These are phyloP conservation scores for Thyridium curvatum DNA, from an alignment of 2,329 filamentous ascomycete genomes.

Conservation along the genomic window DNA sequence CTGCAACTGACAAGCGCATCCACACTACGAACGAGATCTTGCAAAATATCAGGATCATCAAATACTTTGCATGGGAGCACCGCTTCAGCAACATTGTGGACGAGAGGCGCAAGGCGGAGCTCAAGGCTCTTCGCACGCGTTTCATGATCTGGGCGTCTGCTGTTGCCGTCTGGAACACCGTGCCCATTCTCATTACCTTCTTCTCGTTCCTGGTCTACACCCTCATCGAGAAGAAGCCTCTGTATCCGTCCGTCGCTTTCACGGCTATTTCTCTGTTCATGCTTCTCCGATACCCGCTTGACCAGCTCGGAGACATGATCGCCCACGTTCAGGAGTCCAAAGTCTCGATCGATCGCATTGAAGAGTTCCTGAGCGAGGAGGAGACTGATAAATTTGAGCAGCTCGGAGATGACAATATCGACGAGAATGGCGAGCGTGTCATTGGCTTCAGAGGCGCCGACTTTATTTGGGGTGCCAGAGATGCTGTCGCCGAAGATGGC, in stretches of 20 bases:
- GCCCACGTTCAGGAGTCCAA: constrained; percentile 97
- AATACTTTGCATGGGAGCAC: constrained; percentile 97
- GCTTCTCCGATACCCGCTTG: constrained; percentile 83
- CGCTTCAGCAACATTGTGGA: constrained; percentile 82
- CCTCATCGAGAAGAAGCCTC: constrained; percentile 76
- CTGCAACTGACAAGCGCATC: constrained; percentile 91
- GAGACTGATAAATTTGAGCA: constrained; percentile 96
- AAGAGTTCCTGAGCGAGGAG: constrained; percentile 86
- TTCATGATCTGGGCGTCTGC: constrained; percentile 90
- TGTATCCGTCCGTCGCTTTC: constrained; percentile 91
- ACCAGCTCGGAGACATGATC: constrained; percentile 97
- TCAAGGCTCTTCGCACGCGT: constrained; percentile 70
- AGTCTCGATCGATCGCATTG: constrained; percentile 93
- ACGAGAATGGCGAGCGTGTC: constrained; percentile 61
- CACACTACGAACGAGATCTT: constrained; percentile 95
- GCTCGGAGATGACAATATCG: constrained; percentile 62
- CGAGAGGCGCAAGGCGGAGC: constrained; percentile 76
- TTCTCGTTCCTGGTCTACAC: constrained; percentile 95
- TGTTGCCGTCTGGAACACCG: constrained; percentile 93
- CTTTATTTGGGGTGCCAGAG: constrained; percentile 79
- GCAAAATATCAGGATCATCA: constrained; percentile 97
- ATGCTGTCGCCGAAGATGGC: constrained; percentile 53
- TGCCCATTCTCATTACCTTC: constrained; percentile 92
- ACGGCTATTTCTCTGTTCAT: constrained; percentile 95
- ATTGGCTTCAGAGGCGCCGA: constrained; percentile 79